Evolutionary conservation across 805 yeast genomes (phyloP), one percentile per base, ranked within the genome.

Genomic region (Candida maris): DNA sequence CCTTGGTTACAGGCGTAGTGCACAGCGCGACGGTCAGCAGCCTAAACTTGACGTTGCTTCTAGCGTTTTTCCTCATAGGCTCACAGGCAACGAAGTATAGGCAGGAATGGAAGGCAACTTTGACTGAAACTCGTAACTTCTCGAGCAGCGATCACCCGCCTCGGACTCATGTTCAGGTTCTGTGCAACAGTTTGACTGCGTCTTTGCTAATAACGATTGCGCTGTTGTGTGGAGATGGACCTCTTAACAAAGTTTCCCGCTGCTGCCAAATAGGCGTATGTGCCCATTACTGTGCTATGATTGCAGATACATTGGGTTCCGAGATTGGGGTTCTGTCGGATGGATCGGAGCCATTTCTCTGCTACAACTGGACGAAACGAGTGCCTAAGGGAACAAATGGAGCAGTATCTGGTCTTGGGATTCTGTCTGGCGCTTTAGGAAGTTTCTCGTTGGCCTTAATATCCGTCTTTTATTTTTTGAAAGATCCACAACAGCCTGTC

Each of bases 311-410:
- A 1, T 24, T 34, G 27, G 39, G 44, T 13, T 38, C 41, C 13
- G 48, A 43, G 26, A 21, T 45, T 15, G 46, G 48, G 6, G 38
- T 43, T 13, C 31, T 41, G 18, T 42, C 44, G 5, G 6, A 17
- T 22, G 24, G 30, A 10, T 16, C 19, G 8, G 24, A 21, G 14
- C 38, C 36, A 26, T 20, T 31, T 19, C 35, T 20, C 13, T 31
- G 38, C 31, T 37, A 34, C 25, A 28, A 41, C 22, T 41, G 45
- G 42, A 22, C 34, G 6, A 38, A 28, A 10, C 21, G 15, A 13
- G 41, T 38, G 14, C 46, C 48, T 4, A 30, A 27, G n/a, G 45
- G 47, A 7, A 43, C 48, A 4, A 41, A 38, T 14, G 45, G 48
- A 12, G 50, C 39, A 4, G 27, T 41, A 8, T 37, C 44, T 17